Evolutionary conservation across 2,329 filamentous ascomycete genomes (phyloP).

Genomic region (Zasmidium angulare): DNA sequence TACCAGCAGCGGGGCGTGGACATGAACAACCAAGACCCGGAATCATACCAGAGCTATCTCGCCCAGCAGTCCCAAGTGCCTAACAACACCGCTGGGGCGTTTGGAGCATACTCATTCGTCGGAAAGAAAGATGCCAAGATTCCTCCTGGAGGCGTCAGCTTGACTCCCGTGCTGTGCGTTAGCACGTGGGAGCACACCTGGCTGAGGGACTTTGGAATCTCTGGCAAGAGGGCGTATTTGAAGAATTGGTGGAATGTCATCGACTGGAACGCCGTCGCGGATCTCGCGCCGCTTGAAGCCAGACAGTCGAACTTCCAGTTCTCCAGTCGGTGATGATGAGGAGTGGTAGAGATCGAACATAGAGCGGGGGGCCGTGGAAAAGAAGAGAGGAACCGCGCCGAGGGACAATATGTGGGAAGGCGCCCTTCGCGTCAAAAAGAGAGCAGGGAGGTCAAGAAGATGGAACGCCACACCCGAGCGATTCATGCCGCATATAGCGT

Average conservation of each 20-base stretch:
- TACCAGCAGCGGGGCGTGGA: slow-evolving; percentile 69
- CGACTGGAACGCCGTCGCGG: slow-evolving; percentile 73
- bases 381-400: no score
- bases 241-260: slow-evolving; percentile 84
- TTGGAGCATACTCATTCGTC: slow-evolving; percentile 35
- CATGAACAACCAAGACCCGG: slow-evolving; percentile 61
- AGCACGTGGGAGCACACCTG: slow-evolving; percentile 97
- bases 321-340: no score
- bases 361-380: no score
- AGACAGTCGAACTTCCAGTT: neutral
- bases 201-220: slow-evolving; percentile 75
- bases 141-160: slow-evolving; percentile 65
- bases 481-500: no score
- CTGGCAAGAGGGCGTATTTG: slow-evolving; percentile 73
- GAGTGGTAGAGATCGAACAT: no score
- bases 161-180: slow-evolving; percentile 80
- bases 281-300: slow-evolving; percentile 16
- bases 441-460: no score
- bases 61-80: slow-evolving; percentile 15
- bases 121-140: slow-evolving; percentile 39
- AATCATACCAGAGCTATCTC: slow-evolving; percentile 22
- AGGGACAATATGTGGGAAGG: no score
- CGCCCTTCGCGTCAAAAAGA: no score
- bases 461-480: no score
- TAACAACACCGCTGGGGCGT: slow-evolving; percentile 41